A percentile compares a stretch with the other conserved stretches of the same genome.
phyloP scores from a whole-genome alignment of 352 stramenopile species.

The Globisporangium splendens region DNA sequence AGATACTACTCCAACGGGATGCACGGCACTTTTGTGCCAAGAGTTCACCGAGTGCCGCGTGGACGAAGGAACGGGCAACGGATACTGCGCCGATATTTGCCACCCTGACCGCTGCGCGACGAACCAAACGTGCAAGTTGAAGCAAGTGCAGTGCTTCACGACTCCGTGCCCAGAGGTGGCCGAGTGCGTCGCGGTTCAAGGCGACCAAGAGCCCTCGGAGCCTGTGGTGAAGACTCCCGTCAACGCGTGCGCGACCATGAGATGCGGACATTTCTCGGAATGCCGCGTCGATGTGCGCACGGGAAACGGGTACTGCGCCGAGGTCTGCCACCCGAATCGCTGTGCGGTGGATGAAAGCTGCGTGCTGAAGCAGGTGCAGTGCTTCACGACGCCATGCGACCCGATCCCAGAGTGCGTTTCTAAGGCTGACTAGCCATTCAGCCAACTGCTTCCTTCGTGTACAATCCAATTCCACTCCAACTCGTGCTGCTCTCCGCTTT shows the following conservation, averaged over 20 bases:
- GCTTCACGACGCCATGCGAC: conserved; percentile 53
- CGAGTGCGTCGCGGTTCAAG: conserved; percentile 28
- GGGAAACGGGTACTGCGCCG: conserved; percentile 41
- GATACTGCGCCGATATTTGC: conserved; percentile 54
- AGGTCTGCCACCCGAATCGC: conserved; percentile 39
- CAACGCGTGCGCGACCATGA: conserved; percentile 9
- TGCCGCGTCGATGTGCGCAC: conserved; percentile 37
- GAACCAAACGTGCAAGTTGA: conserved; percentile 36
- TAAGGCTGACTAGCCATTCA: neutral
- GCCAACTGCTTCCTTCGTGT: no score
- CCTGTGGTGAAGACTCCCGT: no score
- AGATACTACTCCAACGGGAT: conserved; percentile 7
- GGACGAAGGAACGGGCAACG: conserved; percentile 24
- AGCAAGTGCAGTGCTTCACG: conserved; percentile 46
- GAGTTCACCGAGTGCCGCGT: conserved; percentile 42
- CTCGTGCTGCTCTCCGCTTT: no score
- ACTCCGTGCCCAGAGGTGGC: conserved; percentile 50
- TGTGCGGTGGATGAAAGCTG: conserved; percentile 42
- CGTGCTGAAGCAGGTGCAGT: conserved; percentile 37
- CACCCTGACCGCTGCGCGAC: conserved; percentile 35
- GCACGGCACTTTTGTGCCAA: conserved; percentile 36
- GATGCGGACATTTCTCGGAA: conserved; percentile 37
- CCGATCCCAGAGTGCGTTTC: conserved; percentile 45
- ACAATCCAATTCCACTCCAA: no score
- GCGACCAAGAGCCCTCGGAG: no score